These are phyloP conservation scores for Ceratobasidium sp. DNA, from an alignment of 1,284 basidiomycete species.

Conservation along the genomic window DNA sequence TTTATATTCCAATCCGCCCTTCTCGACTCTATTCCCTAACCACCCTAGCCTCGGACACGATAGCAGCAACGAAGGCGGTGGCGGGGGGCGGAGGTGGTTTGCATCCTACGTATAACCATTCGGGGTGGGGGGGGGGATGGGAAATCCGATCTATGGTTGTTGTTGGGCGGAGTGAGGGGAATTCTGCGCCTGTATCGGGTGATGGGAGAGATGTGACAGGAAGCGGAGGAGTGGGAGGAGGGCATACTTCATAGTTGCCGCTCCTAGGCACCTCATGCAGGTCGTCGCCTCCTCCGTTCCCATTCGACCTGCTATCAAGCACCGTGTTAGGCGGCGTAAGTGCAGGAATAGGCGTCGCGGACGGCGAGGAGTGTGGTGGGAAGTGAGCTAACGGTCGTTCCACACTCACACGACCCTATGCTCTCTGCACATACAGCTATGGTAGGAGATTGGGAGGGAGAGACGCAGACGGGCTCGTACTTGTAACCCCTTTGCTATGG, in stretches of 20 bases:
- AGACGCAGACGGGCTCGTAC: too few relatives aligned
- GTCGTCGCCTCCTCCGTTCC: constrained; percentile 32
- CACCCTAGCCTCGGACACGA: constrained; percentile 11
- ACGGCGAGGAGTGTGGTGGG: constrained; percentile 31
- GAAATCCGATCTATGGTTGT: constrained; percentile 3
- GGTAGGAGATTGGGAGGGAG: too few relatives aligned
- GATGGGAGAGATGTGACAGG: not conserved
- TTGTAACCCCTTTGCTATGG: too few relatives aligned
- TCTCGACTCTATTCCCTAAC: constrained; percentile 34
- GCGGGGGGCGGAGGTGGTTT: not conserved
- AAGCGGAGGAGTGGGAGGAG: not conserved
- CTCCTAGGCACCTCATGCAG: constrained; percentile 28
- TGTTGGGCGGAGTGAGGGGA: not conserved
- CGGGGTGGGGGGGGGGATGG: not conserved
- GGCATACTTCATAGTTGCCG: constrained; percentile 27
- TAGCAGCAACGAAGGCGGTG: too few relatives aligned
- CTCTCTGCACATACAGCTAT: too few relatives aligned
- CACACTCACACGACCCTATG: not conserved
- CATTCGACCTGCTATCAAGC: constrained; percentile 12
- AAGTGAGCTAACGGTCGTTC: constrained; percentile 21
- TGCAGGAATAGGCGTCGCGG: not conserved
- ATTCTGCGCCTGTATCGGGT: not conserved
- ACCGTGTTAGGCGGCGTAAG: not conserved
- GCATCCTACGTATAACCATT: not conserved
- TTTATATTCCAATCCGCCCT: constrained; percentile 33